A percentile compares a stretch with the other conserved stretches of the same genome.
phyloP scores from a whole-genome alignment of 2,329 filamentous ascomycete species.

The Magnaporthiopsis rhizophila region DNA sequence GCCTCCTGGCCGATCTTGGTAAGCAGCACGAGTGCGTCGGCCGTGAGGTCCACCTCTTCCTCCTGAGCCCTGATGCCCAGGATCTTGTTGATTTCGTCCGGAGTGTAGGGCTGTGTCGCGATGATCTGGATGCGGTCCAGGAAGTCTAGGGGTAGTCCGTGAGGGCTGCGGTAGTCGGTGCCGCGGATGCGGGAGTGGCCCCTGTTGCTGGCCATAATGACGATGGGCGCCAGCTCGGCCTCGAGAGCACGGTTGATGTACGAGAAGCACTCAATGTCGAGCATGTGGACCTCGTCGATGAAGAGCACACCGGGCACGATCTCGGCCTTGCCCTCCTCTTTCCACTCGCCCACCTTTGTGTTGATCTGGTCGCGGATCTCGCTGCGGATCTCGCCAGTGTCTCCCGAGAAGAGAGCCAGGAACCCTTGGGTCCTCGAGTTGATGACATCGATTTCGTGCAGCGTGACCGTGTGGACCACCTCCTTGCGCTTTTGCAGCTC shows the following conservation, averaged over 20 bases:
- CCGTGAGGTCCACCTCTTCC: slow-evolving; percentile 86
- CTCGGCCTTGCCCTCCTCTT: slow-evolving; percentile 97
- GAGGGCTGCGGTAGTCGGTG: slow-evolving; percentile 86
- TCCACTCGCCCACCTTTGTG: slow-evolving; percentile 98
- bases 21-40: slow-evolving; percentile 83
- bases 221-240: slow-evolving; percentile 87
- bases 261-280: slow-evolving; percentile 98
- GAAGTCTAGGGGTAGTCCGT: slow-evolving; percentile 92
- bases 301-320: slow-evolving; percentile 96
- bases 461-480: slow-evolving; percentile 89
- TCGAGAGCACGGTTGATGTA: slow-evolving; percentile 97
- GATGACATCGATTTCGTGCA: slow-evolving; percentile 99
- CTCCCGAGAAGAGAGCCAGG: slow-evolving; percentile 91
- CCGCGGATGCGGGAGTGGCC: slow-evolving; percentile 87
- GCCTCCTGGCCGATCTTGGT: slow-evolving; percentile 94
- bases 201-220: slow-evolving; percentile 98
- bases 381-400: slow-evolving; percentile 94
- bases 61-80: slow-evolving; percentile 87
- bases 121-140: slow-evolving; percentile 94
- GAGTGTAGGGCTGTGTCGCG: slow-evolving; percentile 76
- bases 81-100: slow-evolving; percentile 87
- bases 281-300: slow-evolving; percentile 99
- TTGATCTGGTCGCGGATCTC: slow-evolving; percentile 99
- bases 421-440: slow-evolving; percentile 99
- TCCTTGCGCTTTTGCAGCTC: slow-evolving; percentile 97